Conservation (phyloP, 2,329 filamentous ascomycete species). For the Stagonosporopsis cucurbitacearum region DNA sequence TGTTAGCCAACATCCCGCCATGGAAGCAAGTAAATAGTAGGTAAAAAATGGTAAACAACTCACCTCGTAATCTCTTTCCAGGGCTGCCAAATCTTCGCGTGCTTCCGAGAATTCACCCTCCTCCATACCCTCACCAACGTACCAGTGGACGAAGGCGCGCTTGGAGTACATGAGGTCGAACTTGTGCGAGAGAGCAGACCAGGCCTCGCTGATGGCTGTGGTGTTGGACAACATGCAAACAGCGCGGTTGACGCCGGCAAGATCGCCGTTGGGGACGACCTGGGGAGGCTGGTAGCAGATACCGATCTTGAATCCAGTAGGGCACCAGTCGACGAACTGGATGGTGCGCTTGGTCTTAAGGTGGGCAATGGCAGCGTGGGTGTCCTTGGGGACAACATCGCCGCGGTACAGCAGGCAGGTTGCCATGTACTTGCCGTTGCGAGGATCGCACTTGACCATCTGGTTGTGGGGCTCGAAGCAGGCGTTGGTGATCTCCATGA, state of each 20-base stretch:
- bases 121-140: conserved; percentile 99
- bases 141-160: conserved; percentile 99
- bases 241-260: conserved; percentile 97
- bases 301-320: conserved; percentile 99
- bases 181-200: conserved; percentile 94
- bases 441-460: conserved; percentile 99
- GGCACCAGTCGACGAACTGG: conserved; percentile 99
- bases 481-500: conserved; percentile 97
- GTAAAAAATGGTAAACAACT: not conserved
- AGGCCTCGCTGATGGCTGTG: conserved; percentile 97
- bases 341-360: conserved; percentile 99
- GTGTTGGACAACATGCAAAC: conserved; percentile 99
- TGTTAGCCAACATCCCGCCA: not conserved
- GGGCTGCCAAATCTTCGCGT: conserved; percentile 94
- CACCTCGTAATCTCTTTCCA: conserved; percentile 92
- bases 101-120: conserved; percentile 99
- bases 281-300: conserved; percentile 99
- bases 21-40: not conserved
- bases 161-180: conserved; percentile 99
- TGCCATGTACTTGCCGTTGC: conserved; percentile 99
- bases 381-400: conserved; percentile 96
- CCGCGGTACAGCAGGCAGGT: conserved; percentile 98
- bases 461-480: conserved; percentile 99
- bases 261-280: conserved; percentile 94
- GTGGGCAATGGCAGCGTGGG: conserved; percentile 87